Evolutionary conservation across 208 protist species (phyloP).

Genomic region (Leishmania mexicana): DNA sequence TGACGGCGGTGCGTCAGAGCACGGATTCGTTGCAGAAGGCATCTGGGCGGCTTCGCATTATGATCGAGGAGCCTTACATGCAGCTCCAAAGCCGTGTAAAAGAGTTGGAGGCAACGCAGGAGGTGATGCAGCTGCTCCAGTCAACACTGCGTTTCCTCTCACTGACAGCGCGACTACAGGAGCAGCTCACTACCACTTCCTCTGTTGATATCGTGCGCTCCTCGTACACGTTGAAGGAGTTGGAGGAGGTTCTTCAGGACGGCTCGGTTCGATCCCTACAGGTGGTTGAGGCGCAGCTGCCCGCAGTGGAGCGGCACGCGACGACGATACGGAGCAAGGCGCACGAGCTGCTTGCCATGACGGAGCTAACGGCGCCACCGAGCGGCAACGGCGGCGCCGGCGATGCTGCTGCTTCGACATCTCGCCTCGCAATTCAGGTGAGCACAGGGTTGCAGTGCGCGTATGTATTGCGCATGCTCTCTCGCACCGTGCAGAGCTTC

Average conservation of each 20-base stretch:
- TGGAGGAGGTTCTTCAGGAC: slow-evolving; percentile 63
- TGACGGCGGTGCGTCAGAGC: slow-evolving; percentile 48
- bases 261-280: slow-evolving; percentile 49
- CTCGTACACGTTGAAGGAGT: slow-evolving; percentile 63
- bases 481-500: slow-evolving; percentile 49
- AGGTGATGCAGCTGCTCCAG: slow-evolving; percentile 51
- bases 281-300: slow-evolving; percentile 62
- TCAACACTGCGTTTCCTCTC: slow-evolving; percentile 54
- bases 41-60: slow-evolving; percentile 52
- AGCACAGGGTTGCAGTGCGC: slow-evolving; percentile 68
- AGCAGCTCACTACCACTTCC: slow-evolving; percentile 30
- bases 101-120: slow-evolving; percentile 65
- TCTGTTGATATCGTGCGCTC: slow-evolving; percentile 50
- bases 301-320: slow-evolving; percentile 46
- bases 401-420: slow-evolving; percentile 3
- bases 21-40: slow-evolving; percentile 57
- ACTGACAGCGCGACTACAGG: slow-evolving; percentile 56
- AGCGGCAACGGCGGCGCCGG: not conserved
- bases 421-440: slow-evolving; percentile 34
- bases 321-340: slow-evolving; percentile 50
- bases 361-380: slow-evolving; percentile 21
- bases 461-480: slow-evolving; percentile 54
- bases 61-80: slow-evolving; percentile 71
- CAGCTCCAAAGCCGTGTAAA: slow-evolving; percentile 54
- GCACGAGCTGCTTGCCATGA: slow-evolving; percentile 58